Base-by-base conservation (phyloP, 2,329 filamentous ascomycete species). In the Fusarium heterosporum region DNA sequence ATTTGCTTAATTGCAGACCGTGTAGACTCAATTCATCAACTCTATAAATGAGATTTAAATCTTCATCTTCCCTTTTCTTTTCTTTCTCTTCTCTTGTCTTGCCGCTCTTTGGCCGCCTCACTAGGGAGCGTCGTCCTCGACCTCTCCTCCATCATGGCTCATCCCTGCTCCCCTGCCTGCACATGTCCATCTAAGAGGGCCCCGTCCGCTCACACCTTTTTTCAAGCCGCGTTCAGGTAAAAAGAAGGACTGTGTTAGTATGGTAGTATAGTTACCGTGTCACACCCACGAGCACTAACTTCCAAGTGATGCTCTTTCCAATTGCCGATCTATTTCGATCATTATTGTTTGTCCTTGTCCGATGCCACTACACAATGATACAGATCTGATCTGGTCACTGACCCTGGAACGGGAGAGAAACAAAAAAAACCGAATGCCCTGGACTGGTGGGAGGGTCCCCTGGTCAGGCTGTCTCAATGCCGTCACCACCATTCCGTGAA, bases 121-220 rank as follows among this genome's bases (percentile, higher is more conserved):
- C 41, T 42, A 53, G 64, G 57, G 40, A 57, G 40, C 40, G 32
- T 67, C 49, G 49, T 59, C 61, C 61, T 52, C 36, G 14, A 14
- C 12, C 38, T n/a, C 48, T 40, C 49, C 34, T 55, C 26, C 43
- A 34, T 25, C 59, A 55, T 45, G 56, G 36, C 30, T 17, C 34
- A 64, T 53, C 53, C 28, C 45, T 48, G 39, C 26, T 59, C 47
- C 43, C 22, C 22, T 22, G 22, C 22, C 16, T 63, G 61, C 59
- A 46, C 59, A 64, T 55, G 42, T 63, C n/a, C 36, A 53, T 57
- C 54, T 43, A 41, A 48, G 48, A 45, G 41, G 47, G 45, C 63
- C 57, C 63, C 45, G 64, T 67, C 64, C 57, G 64, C 64, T 68
- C 64, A 68, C 54, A 67, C 64, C 54, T 67, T 57, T 62, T 59